These are phyloP conservation scores for Juglanconis oblonga DNA, from an alignment of 2,329 filamentous ascomycete genomes.

Conservation along the genomic window DNA sequence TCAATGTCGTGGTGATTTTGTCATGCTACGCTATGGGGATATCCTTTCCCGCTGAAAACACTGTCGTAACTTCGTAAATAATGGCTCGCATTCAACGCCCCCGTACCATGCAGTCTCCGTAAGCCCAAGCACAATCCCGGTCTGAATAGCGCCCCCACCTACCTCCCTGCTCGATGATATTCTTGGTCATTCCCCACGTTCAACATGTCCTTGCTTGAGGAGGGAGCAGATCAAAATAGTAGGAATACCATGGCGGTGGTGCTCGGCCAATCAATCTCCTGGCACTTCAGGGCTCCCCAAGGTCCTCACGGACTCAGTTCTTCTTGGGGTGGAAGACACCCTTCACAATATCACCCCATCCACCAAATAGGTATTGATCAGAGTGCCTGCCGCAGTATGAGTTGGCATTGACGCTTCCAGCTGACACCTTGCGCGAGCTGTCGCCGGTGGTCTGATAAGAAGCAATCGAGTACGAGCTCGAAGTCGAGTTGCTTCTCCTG, in stretches of 20 bases:
- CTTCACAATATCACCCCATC: constrained; percentile 40
- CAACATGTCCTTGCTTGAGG: not conserved
- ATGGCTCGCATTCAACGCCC: not conserved
- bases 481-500: constrained; percentile 6
- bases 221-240: no score
- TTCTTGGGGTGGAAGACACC: constrained; percentile 38
- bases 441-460: not conserved
- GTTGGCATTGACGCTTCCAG: constrained; percentile 25
- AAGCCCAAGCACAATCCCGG: not conserved
- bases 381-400: constrained; percentile 55
- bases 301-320: constrained; percentile 8
- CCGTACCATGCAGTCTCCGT: not conserved
- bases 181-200: not conserved
- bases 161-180: not conserved
- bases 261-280: not conserved
- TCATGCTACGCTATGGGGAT: not conserved
- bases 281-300: not conserved
- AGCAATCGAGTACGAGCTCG: not conserved
- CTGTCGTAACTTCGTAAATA: not conserved
- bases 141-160: not conserved
- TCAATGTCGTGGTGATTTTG: not conserved
- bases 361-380: constrained; percentile 51
- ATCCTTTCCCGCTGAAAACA: not conserved
- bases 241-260: no score
- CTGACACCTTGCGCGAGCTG: not conserved